These are phyloP conservation scores for Reticulascus tulasneorum DNA, from an alignment of 2,329 filamentous ascomycete species.

Conservation along the genomic window DNA sequence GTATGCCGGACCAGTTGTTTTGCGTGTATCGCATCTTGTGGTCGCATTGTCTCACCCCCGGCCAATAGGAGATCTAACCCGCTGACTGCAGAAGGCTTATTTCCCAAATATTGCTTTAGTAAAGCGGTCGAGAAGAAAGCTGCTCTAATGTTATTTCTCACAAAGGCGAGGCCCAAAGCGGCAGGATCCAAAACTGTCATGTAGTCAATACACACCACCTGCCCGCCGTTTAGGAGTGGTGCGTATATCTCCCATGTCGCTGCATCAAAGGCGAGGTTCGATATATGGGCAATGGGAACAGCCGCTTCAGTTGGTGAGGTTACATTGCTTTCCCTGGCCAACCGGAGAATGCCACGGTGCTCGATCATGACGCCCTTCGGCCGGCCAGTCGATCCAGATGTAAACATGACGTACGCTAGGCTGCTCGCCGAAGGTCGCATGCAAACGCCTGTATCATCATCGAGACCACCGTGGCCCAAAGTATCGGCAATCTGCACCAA, in stretches of 20 bases:
- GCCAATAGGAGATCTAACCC: constrained; percentile 30
- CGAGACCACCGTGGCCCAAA: no score
- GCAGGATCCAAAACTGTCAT: constrained; percentile 8
- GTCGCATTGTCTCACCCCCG: constrained; percentile 23
- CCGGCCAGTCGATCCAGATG: constrained; percentile 45
- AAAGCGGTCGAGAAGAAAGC: constrained; percentile 19
- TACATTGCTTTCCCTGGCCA: constrained; percentile 1
- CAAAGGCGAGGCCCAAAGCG: constrained; percentile 12
- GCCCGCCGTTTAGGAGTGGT: constrained; percentile 17
- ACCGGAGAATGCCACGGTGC: constrained; percentile 12
- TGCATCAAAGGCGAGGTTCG: constrained; percentile 18
- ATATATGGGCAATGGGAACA: background rate
- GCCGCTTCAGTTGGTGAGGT: background rate
- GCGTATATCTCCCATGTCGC: constrained; percentile 16
- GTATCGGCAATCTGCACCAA: background rate
- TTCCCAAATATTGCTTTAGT: constrained; percentile 15
- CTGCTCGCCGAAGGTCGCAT: constrained; percentile 7
- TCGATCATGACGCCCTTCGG: constrained; percentile 43
- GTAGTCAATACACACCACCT: constrained; percentile 15
- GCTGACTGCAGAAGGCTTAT: constrained; percentile 29
- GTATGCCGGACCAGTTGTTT: background rate
- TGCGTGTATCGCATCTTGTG: constrained; percentile 1
- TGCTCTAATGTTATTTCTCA: constrained; percentile 29
- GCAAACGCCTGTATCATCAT: no score
- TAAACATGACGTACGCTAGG: constrained; percentile 40